These are phyloP conservation scores for Coniochaeta prunicola DNA, from an alignment of 2,329 filamentous ascomycete genomes.

Conservation along the genomic window DNA sequence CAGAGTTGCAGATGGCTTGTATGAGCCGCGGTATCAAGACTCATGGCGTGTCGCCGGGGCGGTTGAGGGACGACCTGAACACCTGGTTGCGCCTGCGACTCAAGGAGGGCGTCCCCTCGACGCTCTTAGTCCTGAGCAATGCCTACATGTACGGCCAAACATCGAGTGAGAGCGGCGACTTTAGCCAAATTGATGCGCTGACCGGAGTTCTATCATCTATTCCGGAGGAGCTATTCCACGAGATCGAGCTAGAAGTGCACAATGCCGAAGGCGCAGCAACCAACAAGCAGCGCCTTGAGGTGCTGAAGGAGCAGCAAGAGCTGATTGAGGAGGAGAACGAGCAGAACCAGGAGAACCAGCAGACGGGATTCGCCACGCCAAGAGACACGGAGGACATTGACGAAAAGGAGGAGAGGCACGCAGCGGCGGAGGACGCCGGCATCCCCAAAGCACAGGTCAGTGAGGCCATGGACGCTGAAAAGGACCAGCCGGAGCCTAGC, in stretches of 20 bases:
- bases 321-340: constrained; percentile 95
- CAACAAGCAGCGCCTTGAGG: constrained; percentile 97
- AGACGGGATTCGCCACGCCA: constrained; percentile 64
- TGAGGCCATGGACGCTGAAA: constrained; percentile 50
- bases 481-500: constrained; percentile 34
- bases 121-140: constrained; percentile 89
- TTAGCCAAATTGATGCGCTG: constrained; percentile 85
- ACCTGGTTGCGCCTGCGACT: constrained; percentile 93
- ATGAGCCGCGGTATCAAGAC: constrained; percentile 88
- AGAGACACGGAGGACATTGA: constrained; percentile 91
- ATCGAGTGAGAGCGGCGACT: constrained; percentile 66
- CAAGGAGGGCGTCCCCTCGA: constrained; percentile 92
- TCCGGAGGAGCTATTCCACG: constrained; percentile 97
- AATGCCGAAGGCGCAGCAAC: constrained; percentile 94
- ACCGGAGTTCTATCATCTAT: constrained; percentile 90
- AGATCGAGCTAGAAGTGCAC: constrained; percentile 97
- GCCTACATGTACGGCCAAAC: constrained; percentile 90
- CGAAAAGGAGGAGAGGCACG: constrained; percentile 73
- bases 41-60: constrained; percentile 81
- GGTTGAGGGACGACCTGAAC: constrained; percentile 81
- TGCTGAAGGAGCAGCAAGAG: constrained; percentile 96
- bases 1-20: constrained; percentile 86
- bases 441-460: constrained; percentile 39
- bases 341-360: constrained; percentile 77
- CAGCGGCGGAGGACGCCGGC: constrained; percentile 38